Evolutionary conservation across 352 stramenopile species (phyloP), one percentile per base, ranked within the genome.

Genomic region (Phytophthora sojae): DNA sequence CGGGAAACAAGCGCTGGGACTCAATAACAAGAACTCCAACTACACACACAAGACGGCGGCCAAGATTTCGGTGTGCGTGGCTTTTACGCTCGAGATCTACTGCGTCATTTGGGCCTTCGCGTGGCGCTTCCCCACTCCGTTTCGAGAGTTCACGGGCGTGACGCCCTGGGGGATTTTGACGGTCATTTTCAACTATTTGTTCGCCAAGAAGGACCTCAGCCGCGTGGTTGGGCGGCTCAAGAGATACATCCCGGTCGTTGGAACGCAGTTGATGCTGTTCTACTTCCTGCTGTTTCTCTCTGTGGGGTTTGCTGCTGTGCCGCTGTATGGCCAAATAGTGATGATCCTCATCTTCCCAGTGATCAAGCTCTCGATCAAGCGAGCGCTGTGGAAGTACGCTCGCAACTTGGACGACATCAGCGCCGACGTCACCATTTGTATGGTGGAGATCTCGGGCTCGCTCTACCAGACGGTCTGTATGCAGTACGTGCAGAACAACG

Each of bases 391-490:
- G 61, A 57, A 59, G 15, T 78, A 67, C 30, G 53, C 66, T 0
- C 61, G 54, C 15, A 61, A 64, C 4, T 58, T 78, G 2, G 61
- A 66, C 29, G 71, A 78, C 47, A 73, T 78, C 52, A 69, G 60
- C 12, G 64, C 57, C 14, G 71, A 69, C 14, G 67, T 75, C 14
- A 75, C 61, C 6, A 60, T 78, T 39, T 78, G 66, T 57, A 67
- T 75, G 56, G 57, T 69, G 5, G 67, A 78, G 47, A 75, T 78
- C 57, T 71, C 1, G 47, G 42, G 71, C 5, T 75, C 71, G 39
- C 71, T 79, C 37, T 79, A 73, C 32, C 57, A 76, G 61, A 79
- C 61, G 0, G 54, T 68, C 8, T 77, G 57, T 14, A 61, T 73
- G 64, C 51, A 77, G 30, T 67, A 69, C 60, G 67, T 74, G 29